These are phyloP conservation scores for Fusarium hainanense DNA, from an alignment of 2,329 filamentous ascomycete genomes.

Conservation along the genomic window DNA sequence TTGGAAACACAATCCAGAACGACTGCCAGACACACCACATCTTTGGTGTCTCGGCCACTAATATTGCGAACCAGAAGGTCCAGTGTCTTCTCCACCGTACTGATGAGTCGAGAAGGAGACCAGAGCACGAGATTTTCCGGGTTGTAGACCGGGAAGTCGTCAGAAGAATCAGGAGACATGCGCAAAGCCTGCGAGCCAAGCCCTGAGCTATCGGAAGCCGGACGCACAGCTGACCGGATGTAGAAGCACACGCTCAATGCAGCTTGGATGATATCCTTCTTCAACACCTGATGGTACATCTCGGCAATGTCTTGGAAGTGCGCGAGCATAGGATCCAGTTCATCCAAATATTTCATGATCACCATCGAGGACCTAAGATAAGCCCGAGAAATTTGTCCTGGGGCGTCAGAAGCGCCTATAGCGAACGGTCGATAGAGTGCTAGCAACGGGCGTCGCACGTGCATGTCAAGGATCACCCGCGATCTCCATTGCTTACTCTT, in stretches of 20 bases:
- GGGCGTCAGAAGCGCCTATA: slow-evolving; percentile 61
- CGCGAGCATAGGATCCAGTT: slow-evolving; percentile 60
- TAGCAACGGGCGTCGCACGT: slow-evolving; percentile 63
- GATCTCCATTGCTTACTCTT: slow-evolving; percentile 64
- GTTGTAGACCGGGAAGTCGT: slow-evolving; percentile 51
- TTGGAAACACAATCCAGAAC: slow-evolving; percentile 60
- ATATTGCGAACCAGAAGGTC: slow-evolving; percentile 59
- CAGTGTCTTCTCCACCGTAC: slow-evolving; percentile 60
- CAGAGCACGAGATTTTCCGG: slow-evolving; percentile 55
- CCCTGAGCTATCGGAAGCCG: slow-evolving; percentile 46
- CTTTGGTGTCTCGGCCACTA: slow-evolving; percentile 62
- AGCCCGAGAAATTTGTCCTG: slow-evolving; percentile 62
- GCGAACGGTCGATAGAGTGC: slow-evolving; percentile 67
- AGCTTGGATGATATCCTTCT: slow-evolving; percentile 66
- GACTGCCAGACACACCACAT: slow-evolving; percentile 61
- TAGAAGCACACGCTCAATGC: slow-evolving; percentile 67
- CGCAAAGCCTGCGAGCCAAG: slow-evolving; percentile 48
- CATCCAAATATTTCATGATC: slow-evolving; percentile 66
- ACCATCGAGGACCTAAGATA: slow-evolving; percentile 67
- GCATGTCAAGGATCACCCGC: slow-evolving; percentile 64
- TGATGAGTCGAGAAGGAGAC: slow-evolving; percentile 55
- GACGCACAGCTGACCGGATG: slow-evolving; percentile 54
- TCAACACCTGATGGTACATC: slow-evolving; percentile 65
- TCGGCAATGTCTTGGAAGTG: slow-evolving; percentile 61
- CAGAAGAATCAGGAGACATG: slow-evolving; percentile 51